Evolutionary conservation across 2,329 filamentous ascomycete species (phyloP), one percentile per base, ranked within the genome.

Genomic region (Monosporascus sp.): DNA sequence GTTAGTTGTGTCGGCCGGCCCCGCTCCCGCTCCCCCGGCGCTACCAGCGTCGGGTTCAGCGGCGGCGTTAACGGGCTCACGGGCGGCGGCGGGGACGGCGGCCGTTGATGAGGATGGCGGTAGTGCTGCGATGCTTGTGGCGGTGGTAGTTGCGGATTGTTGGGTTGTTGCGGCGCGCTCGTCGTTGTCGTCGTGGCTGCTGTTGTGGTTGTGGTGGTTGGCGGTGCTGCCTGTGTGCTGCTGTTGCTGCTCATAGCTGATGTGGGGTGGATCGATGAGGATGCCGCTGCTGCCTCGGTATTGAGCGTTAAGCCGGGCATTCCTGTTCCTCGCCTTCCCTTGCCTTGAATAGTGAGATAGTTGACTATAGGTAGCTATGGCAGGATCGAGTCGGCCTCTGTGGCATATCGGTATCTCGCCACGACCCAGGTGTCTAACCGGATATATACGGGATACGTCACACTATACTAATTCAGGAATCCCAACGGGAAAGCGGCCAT

Each of bases 61-160:
- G 78, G 78, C 9, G 80, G 79, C 19, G 80, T 81, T 56, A 82
- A 76, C 51, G 80, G 80, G 57, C 78, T 81, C 57, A 82, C 71
- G 51, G 78, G 74, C 22, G 80, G 80, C 31, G 74, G 72, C 31
- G 64, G 63, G 2, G 79, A 78, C 19, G 78, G 79, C 37, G 73
- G 67, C 40, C 40, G 27, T 45, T 54, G 53, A 8, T 45, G 45
- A 27, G 51, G 50, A 26, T 51, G 45, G 17, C 45, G 50, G 11
- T 27, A 40, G n/a, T 41, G 48, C 41, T 41, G 48, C 41, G 54
- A 2, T 50, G 53, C 27, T 48, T 49, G 2, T 46, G 49, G 26
- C 38, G 46, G 9, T 50, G 51, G 46, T 52, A 56, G 20, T 20
- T 51, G 56, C 4, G 24, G 38, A 24, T 46, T 46, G 43, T 19